A percentile compares a stretch with the other conserved stretches of the same genome.
Conservation (phyloP, 2,329 filamentous ascomycete species). For the Botrytis sinoallii region DNA sequence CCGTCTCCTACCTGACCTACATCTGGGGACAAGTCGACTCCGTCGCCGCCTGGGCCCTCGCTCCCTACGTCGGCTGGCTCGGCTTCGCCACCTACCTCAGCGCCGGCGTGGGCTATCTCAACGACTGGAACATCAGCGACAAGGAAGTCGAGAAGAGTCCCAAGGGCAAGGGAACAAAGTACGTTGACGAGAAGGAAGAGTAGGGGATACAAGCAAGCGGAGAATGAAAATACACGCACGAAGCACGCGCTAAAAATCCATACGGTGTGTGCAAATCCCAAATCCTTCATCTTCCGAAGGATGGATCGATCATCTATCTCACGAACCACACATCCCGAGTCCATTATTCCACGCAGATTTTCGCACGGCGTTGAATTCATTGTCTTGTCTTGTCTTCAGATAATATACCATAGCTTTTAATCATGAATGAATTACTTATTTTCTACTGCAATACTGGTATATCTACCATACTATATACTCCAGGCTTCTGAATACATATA, state of each 20-base stretch:
- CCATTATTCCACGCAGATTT: no score
- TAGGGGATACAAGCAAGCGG: background rate
- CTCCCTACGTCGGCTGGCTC: constrained; percentile 83
- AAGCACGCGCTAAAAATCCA: background rate
- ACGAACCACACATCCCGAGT: background rate
- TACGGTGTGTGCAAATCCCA: no score
- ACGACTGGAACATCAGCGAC: constrained; percentile 58
- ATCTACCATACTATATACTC: background rate
- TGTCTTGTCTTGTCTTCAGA: background rate
- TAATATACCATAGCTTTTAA: background rate
- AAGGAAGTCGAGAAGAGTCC: constrained; percentile 34
- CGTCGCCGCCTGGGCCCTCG: constrained; percentile 68
- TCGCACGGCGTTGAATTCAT: background rate
- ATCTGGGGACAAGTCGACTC: constrained; percentile 73
- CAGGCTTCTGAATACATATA: background rate
- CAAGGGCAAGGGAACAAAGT: constrained; percentile 34
- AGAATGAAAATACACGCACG: background rate
- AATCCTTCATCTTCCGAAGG: background rate
- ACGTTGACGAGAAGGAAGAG: constrained; percentile 35
- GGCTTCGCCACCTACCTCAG: constrained; percentile 84
- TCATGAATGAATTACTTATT: background rate
- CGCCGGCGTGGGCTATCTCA: constrained; percentile 64
- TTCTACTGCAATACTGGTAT: background rate
- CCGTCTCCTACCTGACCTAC: constrained; percentile 71
- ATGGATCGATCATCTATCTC: background rate